Evolutionary conservation across 352 stramenopile genomes (phyloP), one percentile per base, ranked within the genome.

Genomic region (Globisporangium spinosum): DNA sequence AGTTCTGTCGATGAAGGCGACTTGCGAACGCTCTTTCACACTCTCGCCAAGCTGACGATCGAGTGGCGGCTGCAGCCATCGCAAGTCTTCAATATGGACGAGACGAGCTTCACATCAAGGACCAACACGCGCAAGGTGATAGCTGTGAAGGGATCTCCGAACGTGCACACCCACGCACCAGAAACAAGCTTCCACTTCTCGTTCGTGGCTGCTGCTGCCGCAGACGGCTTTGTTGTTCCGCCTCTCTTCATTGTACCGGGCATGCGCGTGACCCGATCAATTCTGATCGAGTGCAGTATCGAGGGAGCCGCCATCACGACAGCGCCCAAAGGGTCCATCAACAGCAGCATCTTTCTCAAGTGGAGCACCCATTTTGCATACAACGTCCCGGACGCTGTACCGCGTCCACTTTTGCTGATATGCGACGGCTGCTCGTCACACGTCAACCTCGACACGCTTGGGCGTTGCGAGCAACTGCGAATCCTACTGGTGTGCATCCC

Each of bases 51-150:
- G 25, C 27, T 67, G 22, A 45, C 54, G 22, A 67, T 35, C 25
- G 45, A 49, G 38, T n/a, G 34, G 25, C 53, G 49, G 29, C 27
- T 45, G 40, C 23, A 67, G 45, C 47, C 22, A 25, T 61, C 43
- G 49, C 15, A 67, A 32, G 35, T 53, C 23, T 25, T 67, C 49
- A 61, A 67, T 15, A 61, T 67, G 34, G 38, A 67, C 17, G 45
- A 67, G 49, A 61, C 62, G 2, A 61, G 47, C 17, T 67, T 67
- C 17, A 20, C 34, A 12, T 61, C 62, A 35, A 15, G 62, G 12
- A 38, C 62, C 53, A 67, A 67, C 27, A 61, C 62, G 49, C 17
- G 49, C 47, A 67, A 67, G 20, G 62, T 61, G 2, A 20, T 67
- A 15, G 13, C 47, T n/a, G 10, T 61, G 12, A 27, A 23, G 12